Conservation (phyloP, 2,329 filamentous ascomycete species). For the Epichloe bromicola region DNA sequence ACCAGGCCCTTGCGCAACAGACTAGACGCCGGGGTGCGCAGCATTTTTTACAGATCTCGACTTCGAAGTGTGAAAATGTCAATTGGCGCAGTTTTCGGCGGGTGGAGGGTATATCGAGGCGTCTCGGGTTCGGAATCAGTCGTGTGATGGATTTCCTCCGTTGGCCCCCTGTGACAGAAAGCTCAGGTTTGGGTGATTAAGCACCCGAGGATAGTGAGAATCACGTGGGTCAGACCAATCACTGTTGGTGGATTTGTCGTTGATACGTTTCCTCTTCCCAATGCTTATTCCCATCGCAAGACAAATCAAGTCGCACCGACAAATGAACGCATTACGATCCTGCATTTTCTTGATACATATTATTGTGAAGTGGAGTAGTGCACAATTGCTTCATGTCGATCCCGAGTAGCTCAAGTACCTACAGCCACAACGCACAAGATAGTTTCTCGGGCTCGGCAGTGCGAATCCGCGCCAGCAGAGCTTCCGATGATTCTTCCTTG, state of each 20-base stretch:
- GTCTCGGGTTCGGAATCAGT: conserved; percentile 16
- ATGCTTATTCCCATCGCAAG: neutral
- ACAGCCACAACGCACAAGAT: too few relatives aligned
- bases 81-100: conserved; percentile 20
- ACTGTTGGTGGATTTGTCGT: neutral
- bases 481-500: too few relatives aligned
- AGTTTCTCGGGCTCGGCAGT: too few relatives aligned
- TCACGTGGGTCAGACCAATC: conserved; percentile 3
- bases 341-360: too few relatives aligned
- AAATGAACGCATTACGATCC: too few relatives aligned
- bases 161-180: conserved; percentile 7
- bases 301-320: too few relatives aligned
- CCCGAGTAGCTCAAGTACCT: too few relatives aligned
- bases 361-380: too few relatives aligned
- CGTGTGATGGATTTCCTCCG: conserved; percentile 12
- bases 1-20: conserved; percentile 37
- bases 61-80: conserved; percentile 12
- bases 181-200: conserved; percentile 14
- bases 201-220: neutral
- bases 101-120: conserved; percentile 8
- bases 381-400: too few relatives aligned
- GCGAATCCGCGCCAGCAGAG: too few relatives aligned
- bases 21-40: conserved; percentile 40
- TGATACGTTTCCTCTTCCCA: neutral
- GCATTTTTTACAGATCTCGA: conserved; percentile 28